Base-by-base conservation (phyloP, 129 eudicot genomes). In the Tagetes erecta region DNA sequence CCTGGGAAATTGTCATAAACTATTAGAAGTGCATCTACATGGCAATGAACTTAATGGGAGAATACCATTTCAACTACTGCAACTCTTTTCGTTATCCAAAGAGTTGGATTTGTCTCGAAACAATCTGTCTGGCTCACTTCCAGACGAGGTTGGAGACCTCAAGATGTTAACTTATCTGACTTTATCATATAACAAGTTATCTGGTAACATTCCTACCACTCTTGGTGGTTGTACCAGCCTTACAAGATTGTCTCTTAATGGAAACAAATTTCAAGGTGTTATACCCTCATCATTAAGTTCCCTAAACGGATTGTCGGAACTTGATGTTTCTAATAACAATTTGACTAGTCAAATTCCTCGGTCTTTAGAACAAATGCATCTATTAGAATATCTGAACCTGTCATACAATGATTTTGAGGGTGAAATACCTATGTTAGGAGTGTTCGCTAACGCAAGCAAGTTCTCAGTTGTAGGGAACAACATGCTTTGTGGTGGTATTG, bases 341-440 rank as follows among this genome's bases (percentile, higher is more conserved):
- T 71, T 71, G 37, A 52, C 76, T 0, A 51, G 76, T 2, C 66
- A 14, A 38, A 71, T 71, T n/a, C 65, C 76, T 14, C 4, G 5
- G 38, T 71, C 53, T 38, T 53, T 71, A 3, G 76, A 53, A 27
- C 4, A 9, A 0, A 52, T 71, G 6, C 31, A 5, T 49, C 7
- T 3, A 12, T 41, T 71, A 68, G 12, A 68, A 47, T 12, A 31
- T 33, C 6, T 68, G 6, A 13, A 68, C 59, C 10, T 68, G 0
- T 68, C 73, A 11, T 68, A 10, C 12, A 68, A 68, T 47, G 57
- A 68, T 12, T 68, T 68, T 34, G 73, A 68, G 59, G 73, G 73
- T 4, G 73, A 68, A 47, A 30, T 68, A 11, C 73, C 73, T 5
- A 33, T 47, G 40, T 1, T 4, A 46, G 73, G 73, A 68, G 73